Base-by-base conservation (phyloP, 2,329 filamentous ascomycete genomes). In the Fonsecaea multimorphosa region DNA sequence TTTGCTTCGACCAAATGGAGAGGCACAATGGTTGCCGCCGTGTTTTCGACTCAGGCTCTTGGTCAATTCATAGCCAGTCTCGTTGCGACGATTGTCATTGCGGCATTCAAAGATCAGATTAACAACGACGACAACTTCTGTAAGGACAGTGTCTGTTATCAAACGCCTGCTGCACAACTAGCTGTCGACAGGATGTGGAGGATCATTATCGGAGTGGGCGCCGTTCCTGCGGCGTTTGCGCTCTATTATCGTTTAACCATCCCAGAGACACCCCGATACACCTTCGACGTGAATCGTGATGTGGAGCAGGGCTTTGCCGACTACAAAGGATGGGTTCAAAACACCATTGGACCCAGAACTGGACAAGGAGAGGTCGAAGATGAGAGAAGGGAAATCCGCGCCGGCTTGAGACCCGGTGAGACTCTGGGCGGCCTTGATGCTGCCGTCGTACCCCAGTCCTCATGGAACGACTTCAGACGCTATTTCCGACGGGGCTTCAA, bases 171-270 rank as follows among this genome's bases (percentile, higher is more conserved):
- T 51, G 94, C 91, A 73, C 85, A 85, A 61, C 74, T 85, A 0
- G 90, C 91, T 0, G 90, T 93, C 3, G 91, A 94, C 80, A 92
- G 92, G 83, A 93, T 93, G 89, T 94, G 91, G 91, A 86, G 91
- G 70, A 84, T 87, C 16, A 83, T 95, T 52, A 91, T 95, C 74
- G 91, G 91, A 16, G 90, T 93, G 73, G 91, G 91, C 70, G 90
- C 89, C 51, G 86, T 94, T 11, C 91, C 91, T 1, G 91, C 89
- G 46, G 91, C 87, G 75, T 87, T 93, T 67, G 91, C 91, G n/a
- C 86, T 95, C 16, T 94, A 94, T 82, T 94, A 91, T 79, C 89
- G 91, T 66, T 85, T 95, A 2, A 95, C 91, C 56, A 93, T 95
- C 70, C 92, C 91, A 24, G 92, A 96, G 80, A 94, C 91, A 34